Evolutionary conservation across 2,329 filamentous ascomycete genomes (phyloP).

Genomic region (Plectosphaerella plurivora): DNA sequence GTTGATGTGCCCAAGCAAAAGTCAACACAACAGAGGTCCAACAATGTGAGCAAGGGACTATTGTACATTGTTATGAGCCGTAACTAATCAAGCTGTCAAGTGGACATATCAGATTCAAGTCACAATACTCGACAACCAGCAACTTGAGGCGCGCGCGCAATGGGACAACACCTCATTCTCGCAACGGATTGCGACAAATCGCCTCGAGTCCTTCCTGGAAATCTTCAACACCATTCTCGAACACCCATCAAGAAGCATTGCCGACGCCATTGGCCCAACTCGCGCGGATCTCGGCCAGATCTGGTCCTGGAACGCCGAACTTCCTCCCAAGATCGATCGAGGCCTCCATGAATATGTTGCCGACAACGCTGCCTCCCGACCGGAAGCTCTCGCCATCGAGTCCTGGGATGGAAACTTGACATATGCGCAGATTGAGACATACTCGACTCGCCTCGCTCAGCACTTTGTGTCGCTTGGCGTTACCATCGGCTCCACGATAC

Average conservation of each 20-base stretch:
- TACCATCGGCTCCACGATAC: conserved; percentile 34
- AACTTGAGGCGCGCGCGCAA: conserved; percentile 12
- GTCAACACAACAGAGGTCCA: background rate
- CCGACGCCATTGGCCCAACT: conserved; percentile 14
- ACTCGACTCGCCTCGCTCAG: conserved; percentile 35
- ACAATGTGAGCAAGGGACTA: background rate
- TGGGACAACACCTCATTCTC: conserved; percentile 13
- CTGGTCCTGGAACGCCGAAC: conserved; percentile 39
- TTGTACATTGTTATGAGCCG: background rate
- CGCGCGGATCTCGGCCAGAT: conserved; percentile 36
- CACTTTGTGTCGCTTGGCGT: conserved; percentile 32
- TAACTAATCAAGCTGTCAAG: conserved; percentile 1
- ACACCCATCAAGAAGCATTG: conserved; percentile 6
- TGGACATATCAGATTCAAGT: conserved; percentile 17
- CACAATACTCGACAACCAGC: conserved; percentile 5
- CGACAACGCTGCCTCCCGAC: conserved; percentile 28
- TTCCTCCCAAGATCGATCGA: conserved; percentile 32
- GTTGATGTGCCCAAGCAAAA: background rate
- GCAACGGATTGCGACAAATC: conserved; percentile 9
- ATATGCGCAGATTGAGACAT: conserved; percentile 37
- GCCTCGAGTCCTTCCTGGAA: conserved; percentile 14
- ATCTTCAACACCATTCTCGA: conserved; percentile 13
- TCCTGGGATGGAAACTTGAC: conserved; percentile 46
- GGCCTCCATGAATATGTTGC: conserved; percentile 45
- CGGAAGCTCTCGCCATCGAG: conserved; percentile 36